Percentiles rank a stretch among this genome's conserved stretches.
Evolutionary conservation across 2,329 filamentous ascomycete species (phyloP).

Genomic region (Calycina marina): DNA sequence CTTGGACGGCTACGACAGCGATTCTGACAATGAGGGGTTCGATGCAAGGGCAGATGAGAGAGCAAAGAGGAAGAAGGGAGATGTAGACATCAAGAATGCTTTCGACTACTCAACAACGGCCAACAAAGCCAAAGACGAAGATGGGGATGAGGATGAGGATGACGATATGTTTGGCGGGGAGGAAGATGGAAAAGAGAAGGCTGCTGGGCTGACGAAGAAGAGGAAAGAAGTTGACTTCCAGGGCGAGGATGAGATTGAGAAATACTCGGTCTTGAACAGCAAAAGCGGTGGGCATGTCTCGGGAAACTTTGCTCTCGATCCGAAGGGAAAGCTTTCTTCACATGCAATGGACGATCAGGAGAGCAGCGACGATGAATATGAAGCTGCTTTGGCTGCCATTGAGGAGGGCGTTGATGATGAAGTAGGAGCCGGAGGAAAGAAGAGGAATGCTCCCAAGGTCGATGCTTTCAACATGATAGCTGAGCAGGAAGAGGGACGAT

Average conservation of each 20-base stretch:
- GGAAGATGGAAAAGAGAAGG: conserved; percentile 38
- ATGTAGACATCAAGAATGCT: conserved; percentile 35
- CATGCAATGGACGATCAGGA: conserved; percentile 26
- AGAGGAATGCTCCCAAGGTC: conserved; percentile 82
- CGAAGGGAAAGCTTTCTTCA: conserved; percentile 29
- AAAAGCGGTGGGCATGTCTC: conserved; percentile 57
- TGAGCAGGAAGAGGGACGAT: conserved; percentile 84
- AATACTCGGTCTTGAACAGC: conserved; percentile 54
- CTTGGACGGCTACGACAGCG: conserved; percentile 90
- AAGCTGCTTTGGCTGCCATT: conserved; percentile 58
- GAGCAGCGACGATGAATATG: conserved; percentile 48
- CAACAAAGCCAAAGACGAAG: conserved; percentile 25
- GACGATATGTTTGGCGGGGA: conserved; percentile 56
- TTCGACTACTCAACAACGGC: conserved; percentile 35
- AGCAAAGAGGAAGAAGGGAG: conserved; percentile 28
- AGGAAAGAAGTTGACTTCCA: conserved; percentile 50
- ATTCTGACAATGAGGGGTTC: conserved; percentile 85
- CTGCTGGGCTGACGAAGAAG: conserved; percentile 35
- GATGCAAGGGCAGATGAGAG: conserved; percentile 55
- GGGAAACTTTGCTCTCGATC: conserved; percentile 44
- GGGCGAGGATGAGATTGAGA: conserved; percentile 52
- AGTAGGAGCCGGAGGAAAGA: conserved; percentile 77
- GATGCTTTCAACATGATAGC: conserved; percentile 90
- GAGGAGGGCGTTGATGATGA: conserved; percentile 76
- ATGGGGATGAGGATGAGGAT: no score